A percentile compares a stretch with the other conserved stretches of the same genome.
Evolutionary conservation across 345 rosid genomes (phyloP).

Genomic region (Populus nigra): DNA sequence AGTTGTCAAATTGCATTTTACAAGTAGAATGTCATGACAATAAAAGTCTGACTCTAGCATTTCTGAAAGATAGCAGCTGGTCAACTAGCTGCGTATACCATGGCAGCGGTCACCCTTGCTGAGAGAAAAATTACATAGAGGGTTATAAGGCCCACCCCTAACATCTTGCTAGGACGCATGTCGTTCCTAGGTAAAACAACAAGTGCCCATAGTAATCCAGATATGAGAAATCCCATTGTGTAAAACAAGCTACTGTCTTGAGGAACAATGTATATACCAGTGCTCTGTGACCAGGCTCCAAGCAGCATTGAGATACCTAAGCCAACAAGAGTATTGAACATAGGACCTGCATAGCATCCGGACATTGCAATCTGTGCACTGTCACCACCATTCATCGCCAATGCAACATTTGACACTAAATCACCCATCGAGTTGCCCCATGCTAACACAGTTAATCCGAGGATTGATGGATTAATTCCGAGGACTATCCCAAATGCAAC

Average conservation of each 20-base stretch:
- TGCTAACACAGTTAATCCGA: conserved; percentile 81
- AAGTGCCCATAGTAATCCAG: conserved; percentile 60
- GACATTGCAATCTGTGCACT: conserved; percentile 79
- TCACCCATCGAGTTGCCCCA: conserved; percentile 99
- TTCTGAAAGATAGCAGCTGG: not conserved
- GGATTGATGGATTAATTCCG: conserved; percentile 76
- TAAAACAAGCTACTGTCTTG: conserved; percentile 55
- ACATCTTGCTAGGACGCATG: conserved; percentile 66
- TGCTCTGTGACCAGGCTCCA: conserved; percentile 67
- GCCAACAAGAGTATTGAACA: conserved; percentile 85
- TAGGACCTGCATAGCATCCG: conserved; percentile 94
- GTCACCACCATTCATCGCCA: conserved; percentile 73
- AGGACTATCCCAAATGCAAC: conserved; percentile 64
- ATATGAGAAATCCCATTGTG: conserved; percentile 68
- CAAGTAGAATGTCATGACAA: not conserved
- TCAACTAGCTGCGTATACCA: conserved; percentile 15
- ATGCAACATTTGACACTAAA: conserved; percentile 73
- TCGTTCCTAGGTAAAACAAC: conserved; percentile 55
- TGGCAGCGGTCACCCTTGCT: conserved; percentile 30
- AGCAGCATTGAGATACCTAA: conserved; percentile 70
- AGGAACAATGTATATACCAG: conserved; percentile 51
- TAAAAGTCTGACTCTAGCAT: not conserved
- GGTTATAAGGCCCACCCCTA: conserved; percentile 49
- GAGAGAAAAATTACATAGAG: conserved; percentile 41
- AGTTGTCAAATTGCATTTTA: not conserved